Base-by-base conservation (phyloP, 208 protist genomes). In the Leishmania aethiopica region DNA sequence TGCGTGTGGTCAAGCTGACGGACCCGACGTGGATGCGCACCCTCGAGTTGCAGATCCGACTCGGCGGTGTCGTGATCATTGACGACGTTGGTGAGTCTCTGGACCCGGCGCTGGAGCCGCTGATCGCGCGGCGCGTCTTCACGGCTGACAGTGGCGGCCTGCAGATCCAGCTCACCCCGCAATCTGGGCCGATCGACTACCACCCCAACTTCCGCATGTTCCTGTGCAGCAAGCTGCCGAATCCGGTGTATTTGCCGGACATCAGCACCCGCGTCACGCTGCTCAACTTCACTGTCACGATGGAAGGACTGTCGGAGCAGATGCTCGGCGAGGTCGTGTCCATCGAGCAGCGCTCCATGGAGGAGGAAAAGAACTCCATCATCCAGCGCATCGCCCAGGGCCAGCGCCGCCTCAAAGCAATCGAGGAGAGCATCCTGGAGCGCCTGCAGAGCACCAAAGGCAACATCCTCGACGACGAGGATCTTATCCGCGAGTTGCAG, bases 281-380 rank as follows among this genome's bases (percentile, higher is more conserved):
- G 72, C 89, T 99, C 70, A 99, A 99, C 93, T 99, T 99, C 91
- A 99, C 98, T 66, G 97, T 99, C n/a, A 99, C 98, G 37, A 88
- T 94, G 19, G 96, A 98, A 69, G 98, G 98, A 10, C 90, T 99
- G 73, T 90, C 99, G 85, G 98, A 99, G 64, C 98, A 99, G 83
- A 94, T 99, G 86, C 93, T 99, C 37, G 98, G 94, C 22, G 93
- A 97, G 71, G 97, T 99, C 49, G 97, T 99, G 37, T 95, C 93
- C 69, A 97, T 98, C 79, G 97, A 99, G 85, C 93, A 98, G 82
- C 88, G 92, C 62, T 95, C 96, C 62, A 87, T 99, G 75, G 98
- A 99, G 86, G 95, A 98, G 80, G 91, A 98, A 89, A 99, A 99
- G 92, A 98, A 99, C 86, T 82, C 82, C 55, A 98, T 99, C 75